Base-by-base conservation (phyloP, 108 stramenopile genomes). In the Poteriospumella lacustris region DNA sequence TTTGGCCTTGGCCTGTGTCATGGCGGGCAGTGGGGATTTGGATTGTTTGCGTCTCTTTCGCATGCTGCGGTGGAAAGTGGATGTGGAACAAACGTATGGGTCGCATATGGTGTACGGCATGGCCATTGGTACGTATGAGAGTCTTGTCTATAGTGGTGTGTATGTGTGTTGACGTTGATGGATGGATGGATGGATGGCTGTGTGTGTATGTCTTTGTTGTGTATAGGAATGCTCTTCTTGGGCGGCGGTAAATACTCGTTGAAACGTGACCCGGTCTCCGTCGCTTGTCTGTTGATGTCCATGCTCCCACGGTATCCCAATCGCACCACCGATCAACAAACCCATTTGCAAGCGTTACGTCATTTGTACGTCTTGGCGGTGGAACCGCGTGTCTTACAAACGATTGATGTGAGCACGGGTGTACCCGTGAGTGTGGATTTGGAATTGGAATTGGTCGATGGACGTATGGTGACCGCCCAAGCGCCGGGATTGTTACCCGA, bases 341-440 rank as follows among this genome's bases (percentile, higher is more conserved):
- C 92, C 80, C 95, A 96, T 82, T 84, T 98, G 42, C 97, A 98
- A 85, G 93, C 96, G 3, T 87, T 97, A 39, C 88, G 97, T 0
- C 95, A 97, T 87, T 84, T 95, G 40, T 98, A 96, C 79, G 95
- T 93, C n/a, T 87, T 98, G 42, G 97, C 97, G 0, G 90, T 89
- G 31, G 90, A 94, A 78, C 81, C 89, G 33, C 82, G 93, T 26
- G 85, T 88, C 38, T 68, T 98, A 19, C 88, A 92, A 75, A 90
- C 94, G 0, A 78, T 93, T 26, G 97, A 98, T 68, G 88, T 95
- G 0, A 95, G 96, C 59, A 90, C 92, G 15, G 83, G 87, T 15
- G 73, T 58, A 68, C 76, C 77, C 41, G 77, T 81, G 5, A 44
- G 39, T 67, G 40, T 67, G 15, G 64, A 67, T 67, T 44, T 42